Evolutionary conservation across 495 filamentous ascomycete genomes (phyloP).

Genomic region (Cryomyces antarcticus): DNA sequence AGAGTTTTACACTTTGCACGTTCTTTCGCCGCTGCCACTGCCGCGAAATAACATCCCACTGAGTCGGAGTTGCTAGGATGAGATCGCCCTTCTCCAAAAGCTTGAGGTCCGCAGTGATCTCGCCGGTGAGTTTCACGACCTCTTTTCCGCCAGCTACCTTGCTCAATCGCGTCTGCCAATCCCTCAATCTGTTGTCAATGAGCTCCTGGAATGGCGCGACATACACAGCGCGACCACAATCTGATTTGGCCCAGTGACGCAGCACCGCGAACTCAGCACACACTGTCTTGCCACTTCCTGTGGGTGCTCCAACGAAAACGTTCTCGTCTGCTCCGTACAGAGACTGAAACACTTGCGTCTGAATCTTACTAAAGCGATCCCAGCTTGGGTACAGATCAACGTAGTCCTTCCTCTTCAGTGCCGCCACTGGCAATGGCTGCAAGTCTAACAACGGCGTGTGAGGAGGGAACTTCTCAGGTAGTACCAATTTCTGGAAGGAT

Average conservation of each 20-base stretch:
- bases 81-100: constrained; percentile 75
- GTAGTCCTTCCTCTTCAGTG: constrained; percentile 72
- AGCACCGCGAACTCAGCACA: constrained; percentile 89
- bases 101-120: constrained; percentile 80
- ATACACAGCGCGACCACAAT: constrained; percentile 67
- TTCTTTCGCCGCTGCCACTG: constrained; percentile 95
- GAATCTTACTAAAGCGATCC: constrained; percentile 88
- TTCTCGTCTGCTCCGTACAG: constrained; percentile 81
- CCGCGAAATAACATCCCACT: constrained; percentile 91
- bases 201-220: constrained; percentile 93
- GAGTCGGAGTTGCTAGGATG: constrained; percentile 74
- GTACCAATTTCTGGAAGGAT: constrained; percentile 80
- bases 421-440: constrained; percentile 72
- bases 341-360: constrained; percentile 90
- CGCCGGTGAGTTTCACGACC: constrained; percentile 84
- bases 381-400: constrained; percentile 64
- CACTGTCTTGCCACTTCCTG: constrained; percentile 88
- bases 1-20: constrained; percentile 71
- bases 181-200: constrained; percentile 54
- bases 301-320: constrained; percentile 74
- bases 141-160: constrained; percentile 66
- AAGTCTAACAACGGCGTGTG: constrained; percentile 81
- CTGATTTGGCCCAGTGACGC: constrained; percentile 59
- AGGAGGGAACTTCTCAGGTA: constrained; percentile 88
- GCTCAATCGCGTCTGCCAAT: constrained; percentile 65